Evolutionary conservation across 2,329 filamentous ascomycete species (phyloP), one percentile per base, ranked within the genome.

Genomic region (Ascomycota sp.): DNA sequence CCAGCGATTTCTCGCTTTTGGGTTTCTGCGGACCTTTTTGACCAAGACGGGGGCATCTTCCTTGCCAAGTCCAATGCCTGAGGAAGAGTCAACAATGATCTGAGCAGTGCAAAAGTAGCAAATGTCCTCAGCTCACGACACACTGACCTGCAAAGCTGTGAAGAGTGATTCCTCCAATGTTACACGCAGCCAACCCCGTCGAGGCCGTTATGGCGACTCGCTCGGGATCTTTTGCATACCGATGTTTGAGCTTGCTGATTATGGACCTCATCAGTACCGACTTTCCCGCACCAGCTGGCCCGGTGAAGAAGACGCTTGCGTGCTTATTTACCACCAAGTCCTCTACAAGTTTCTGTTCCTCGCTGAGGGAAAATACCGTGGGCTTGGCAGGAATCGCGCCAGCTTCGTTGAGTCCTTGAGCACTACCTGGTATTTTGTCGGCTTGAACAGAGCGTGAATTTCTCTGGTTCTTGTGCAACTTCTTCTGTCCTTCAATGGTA

Each of bases 271-370:
- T 82, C 33, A 98, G 56, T 4, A 98, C 86, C 2, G 89, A 98
- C 59, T 98, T 98, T 51, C 89, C 89, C 4, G 89, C 94, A 61
- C 77, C 83, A 33, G 89, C 89, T 34, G 89, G 92, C 41, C 89
- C 89, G 1, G 89, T 98, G 51, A 98, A 98, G 58, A 98, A 98
- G 3, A 94, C 85, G 42, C 86, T 95, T 49, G 83, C 76, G 34
- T 68, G 68, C 37, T 79, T 59, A 15, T 89, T 68, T 7, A 82
- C 66, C 8, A 98, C 86, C 13, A 94, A 59, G 27, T 82, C 72
- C 33, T 91, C 59, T 8, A 98, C 82, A 34, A 79, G 71, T 35
- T 70, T 66, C 52, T 98, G 89, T 47, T 98, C 89, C 9, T 76
- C 67, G 46, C 81, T 94, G 23, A 98, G 60, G 32, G 75, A 74